Percentiles rank a stretch among this genome's conserved stretches.
Conservation (phyloP, 441 rosid species). For the Theobroma grandiflorum region DNA sequence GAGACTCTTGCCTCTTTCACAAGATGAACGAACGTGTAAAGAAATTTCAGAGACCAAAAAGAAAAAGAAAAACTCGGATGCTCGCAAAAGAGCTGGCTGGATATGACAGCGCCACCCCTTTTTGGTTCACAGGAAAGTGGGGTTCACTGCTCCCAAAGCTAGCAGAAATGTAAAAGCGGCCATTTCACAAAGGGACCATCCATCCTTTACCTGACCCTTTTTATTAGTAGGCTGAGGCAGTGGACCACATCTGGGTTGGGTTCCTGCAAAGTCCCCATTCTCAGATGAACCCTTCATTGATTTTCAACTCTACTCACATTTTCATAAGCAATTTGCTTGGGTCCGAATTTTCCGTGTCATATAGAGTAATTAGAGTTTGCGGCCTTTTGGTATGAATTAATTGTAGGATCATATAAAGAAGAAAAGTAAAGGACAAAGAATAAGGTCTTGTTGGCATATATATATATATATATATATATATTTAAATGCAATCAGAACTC, state of each 20-base stretch:
- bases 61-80: neutral
- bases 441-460: neutral
- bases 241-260: neutral
- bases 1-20: neutral
- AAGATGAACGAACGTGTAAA: neutral
- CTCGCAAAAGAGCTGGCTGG: neutral
- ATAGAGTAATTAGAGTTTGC: neutral
- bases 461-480: neutral
- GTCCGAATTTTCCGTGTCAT: too few species aligned
- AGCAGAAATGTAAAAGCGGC: neutral
- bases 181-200: neutral
- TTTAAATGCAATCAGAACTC: neutral
- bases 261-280: neutral
- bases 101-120: constrained; percentile 8
- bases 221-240: neutral
- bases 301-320: too few species aligned
- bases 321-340: too few species aligned
- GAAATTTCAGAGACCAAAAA: neutral
- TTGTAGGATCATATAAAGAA: neutral
- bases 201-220: neutral
- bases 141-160: neutral
- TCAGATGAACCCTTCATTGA: too few species aligned
- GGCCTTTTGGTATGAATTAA: neutral
- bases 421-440: neutral
- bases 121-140: neutral